Base-by-base conservation (phyloP, 2,329 filamentous ascomycete species). In the Zymoseptoria brevis region DNA sequence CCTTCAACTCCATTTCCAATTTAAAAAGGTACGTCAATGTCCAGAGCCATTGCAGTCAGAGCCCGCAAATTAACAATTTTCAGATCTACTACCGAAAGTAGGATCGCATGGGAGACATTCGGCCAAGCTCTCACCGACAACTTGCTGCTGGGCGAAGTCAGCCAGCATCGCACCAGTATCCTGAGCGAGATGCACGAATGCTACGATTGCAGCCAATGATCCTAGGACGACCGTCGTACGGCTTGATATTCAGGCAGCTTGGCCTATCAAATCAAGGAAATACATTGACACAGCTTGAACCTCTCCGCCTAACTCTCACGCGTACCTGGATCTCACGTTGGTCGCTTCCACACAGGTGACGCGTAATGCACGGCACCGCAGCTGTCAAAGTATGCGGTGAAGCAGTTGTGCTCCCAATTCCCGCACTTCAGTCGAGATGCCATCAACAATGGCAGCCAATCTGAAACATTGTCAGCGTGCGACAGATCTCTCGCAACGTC, bases 1-100 rank as follows among this genome's bases (percentile, higher is more conserved):
- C 68, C 79, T 99, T 59, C 92, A 96, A 76, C 83, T 99, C 60
- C 93, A 97, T 74, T 99, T 99, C 74, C 92, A 96, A 75, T 96
- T 97, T 81, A 99, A 97, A 76, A 96, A 96, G 85, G 91, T 95
- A 75, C 68, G 67, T 65, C 56, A 55, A 50, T 64, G 57, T 56
- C 49, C 58, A 58, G 52, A 50, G 29, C 26, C 55, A 30, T 22
- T 52, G 53, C 45, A 21, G 54, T 54, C 58, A 55, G 64, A 29
- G 48, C 8, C 49, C 16, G 45, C 65, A 66, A 51, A 65, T 60
- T 53, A 61, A 21, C 57, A 54, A 60, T 41, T 52, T 62, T 58
- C 30, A 79, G 76, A 75, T 79, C 58, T 79, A 78, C 65, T 79
- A 79, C 67, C 74, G 77, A 53, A 79, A 79, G 35, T 45, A 45